phyloP scores from a whole-genome alignment of 2,329 filamentous ascomycete species.

The Sclerotinia glacialis region DNA sequence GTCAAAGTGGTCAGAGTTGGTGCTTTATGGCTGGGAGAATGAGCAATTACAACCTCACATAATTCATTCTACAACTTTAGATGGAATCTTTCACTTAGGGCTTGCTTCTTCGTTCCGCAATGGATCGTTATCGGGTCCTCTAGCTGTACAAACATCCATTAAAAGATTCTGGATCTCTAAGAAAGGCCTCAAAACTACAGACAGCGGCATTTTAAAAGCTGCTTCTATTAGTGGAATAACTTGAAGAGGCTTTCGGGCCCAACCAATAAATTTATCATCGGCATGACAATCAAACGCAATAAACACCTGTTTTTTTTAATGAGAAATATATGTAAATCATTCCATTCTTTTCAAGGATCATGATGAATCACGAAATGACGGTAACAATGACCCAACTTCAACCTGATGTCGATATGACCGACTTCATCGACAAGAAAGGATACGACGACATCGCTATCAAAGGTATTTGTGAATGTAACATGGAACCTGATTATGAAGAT shows the following conservation, averaged over 20 bases:
- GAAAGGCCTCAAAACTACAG: too few relatives aligned
- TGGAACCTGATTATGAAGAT: background rate
- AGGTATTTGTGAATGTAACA: background rate
- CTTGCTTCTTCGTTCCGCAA: too few relatives aligned
- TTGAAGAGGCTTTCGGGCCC: too few relatives aligned
- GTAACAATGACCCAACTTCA: background rate
- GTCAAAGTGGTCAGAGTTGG: background rate
- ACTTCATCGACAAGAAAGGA: background rate
- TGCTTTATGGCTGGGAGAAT: background rate
- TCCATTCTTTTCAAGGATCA: background rate
- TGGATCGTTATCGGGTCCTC: too few relatives aligned
- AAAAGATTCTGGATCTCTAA: too few relatives aligned
- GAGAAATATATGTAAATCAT: background rate
- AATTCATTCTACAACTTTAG: conserved; percentile 42
- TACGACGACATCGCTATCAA: background rate
- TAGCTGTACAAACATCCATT: too few relatives aligned
- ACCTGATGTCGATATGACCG: background rate
- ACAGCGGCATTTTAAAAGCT: too few relatives aligned
- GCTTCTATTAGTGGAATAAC: too few relatives aligned
- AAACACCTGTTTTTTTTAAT: background rate
- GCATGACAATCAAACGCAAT: background rate
- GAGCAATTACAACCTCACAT: conserved; percentile 34
- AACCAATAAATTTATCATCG: background rate
- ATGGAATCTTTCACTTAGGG: conserved; percentile 35
- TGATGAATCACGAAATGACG: background rate